Evolutionary conservation across 1,284 basidiomycete genomes (phyloP).

Genomic region (Ustilago nuda): DNA sequence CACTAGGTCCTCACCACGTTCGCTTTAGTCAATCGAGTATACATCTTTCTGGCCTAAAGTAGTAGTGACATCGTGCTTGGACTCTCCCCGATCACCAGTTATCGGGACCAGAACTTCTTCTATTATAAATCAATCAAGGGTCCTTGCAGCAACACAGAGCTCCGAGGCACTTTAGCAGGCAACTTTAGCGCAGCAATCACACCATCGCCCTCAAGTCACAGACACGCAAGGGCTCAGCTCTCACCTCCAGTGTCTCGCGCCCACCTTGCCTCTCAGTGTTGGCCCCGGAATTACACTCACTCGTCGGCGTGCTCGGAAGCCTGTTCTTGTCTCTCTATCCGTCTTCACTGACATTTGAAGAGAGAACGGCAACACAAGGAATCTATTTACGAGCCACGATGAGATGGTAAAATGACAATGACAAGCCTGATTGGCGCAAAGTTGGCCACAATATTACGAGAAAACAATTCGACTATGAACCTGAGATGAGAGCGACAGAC

Average conservation of each 20-base stretch:
- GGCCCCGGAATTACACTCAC: too few species aligned
- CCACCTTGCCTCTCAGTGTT: too few species aligned
- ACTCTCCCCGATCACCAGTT: too few species aligned
- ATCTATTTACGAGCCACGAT: constrained; percentile 10
- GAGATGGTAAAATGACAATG: constrained; percentile 15
- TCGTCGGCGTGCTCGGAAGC: constrained; percentile 11
- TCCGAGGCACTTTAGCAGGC: constrained; percentile 6
- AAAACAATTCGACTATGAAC: neutral
- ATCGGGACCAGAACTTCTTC: too few species aligned
- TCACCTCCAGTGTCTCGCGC: too few species aligned
- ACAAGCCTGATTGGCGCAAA: constrained; percentile 1
- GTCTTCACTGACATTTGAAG: neutral
- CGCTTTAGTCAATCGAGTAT: too few species aligned
- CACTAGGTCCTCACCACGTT: too few species aligned
- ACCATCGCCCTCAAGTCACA: neutral
- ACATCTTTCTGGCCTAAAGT: too few species aligned
- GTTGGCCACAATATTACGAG: constrained; percentile 14
- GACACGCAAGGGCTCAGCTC: too few species aligned
- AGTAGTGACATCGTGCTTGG: too few species aligned
- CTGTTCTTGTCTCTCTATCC: neutral
- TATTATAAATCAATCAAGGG: constrained; percentile 8
- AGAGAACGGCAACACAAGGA: constrained; percentile 1
- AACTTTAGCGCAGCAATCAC: neutral
- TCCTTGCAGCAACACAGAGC: constrained; percentile 18
- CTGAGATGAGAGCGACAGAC: neutral